Evolutionary conservation across 345 rosid genomes (phyloP).

Genomic region (Nephelium lappaceum): DNA sequence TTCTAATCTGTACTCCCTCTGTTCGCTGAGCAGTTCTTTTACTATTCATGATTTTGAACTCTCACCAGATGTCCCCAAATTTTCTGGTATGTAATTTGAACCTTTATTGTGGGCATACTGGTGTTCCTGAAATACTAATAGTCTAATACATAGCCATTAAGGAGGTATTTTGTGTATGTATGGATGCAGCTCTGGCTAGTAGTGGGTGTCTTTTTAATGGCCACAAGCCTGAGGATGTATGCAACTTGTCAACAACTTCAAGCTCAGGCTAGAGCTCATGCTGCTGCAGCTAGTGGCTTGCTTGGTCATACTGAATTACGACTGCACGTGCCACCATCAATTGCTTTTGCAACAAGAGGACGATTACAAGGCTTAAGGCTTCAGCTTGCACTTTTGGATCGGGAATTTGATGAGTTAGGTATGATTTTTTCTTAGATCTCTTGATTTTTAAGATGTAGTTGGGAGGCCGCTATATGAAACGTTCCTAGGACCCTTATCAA

Average conservation of each 20-base stretch:
- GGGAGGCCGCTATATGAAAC: background rate
- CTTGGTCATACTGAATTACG: constrained; percentile 68
- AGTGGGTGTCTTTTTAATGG: constrained; percentile 66
- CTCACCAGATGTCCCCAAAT: constrained; percentile 72
- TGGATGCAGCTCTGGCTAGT: constrained; percentile 66
- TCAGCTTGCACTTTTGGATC: constrained; percentile 75
- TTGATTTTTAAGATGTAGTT: background rate
- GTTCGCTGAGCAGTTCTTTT: constrained; percentile 61
- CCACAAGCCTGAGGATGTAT: constrained; percentile 68
- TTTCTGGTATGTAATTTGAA: constrained; percentile 51
- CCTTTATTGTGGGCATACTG: background rate
- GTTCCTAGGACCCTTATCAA: background rate
- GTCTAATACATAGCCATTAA: constrained; percentile 7
- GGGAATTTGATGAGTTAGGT: constrained; percentile 80
- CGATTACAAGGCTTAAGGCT: constrained; percentile 70
- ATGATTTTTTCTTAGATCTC: background rate
- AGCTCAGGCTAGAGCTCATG: constrained; percentile 73
- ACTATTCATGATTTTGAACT: constrained; percentile 71
- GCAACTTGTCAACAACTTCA: constrained; percentile 77
- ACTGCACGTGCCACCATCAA: constrained; percentile 68
- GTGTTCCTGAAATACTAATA: constrained; percentile 13
- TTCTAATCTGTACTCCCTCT: constrained; percentile 16
- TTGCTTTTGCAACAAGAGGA: constrained; percentile 73
- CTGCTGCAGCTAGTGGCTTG: constrained; percentile 67
- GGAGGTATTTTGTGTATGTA: constrained; percentile 6